Percentiles rank a stretch among this genome's conserved stretches.
These are phyloP conservation scores for Cytospora chrysosperma DNA, from an alignment of 2,329 filamentous ascomycete species.

Conservation along the genomic window DNA sequence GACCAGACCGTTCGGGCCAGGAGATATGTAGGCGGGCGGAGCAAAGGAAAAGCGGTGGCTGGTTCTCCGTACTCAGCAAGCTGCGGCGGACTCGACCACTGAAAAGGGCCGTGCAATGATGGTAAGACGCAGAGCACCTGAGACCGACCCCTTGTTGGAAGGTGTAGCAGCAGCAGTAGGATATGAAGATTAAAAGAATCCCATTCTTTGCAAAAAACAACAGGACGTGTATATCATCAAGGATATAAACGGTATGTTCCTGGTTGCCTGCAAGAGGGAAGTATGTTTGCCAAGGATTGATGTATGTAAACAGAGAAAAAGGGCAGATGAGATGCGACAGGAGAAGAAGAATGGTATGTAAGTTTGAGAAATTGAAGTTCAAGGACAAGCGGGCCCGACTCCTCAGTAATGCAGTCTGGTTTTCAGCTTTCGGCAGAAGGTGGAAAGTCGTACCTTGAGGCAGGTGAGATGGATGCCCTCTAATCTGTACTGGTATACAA, in stretches of 20 bases:
- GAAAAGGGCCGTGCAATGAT: background rate
- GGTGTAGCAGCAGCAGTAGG: conserved; percentile 1
- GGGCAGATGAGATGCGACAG: background rate
- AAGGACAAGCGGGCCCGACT: background rate
- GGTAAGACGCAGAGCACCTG: background rate
- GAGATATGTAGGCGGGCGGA: conserved; percentile 14
- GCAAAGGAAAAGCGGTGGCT: conserved; percentile 22
- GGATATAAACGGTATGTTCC: conserved; percentile 9
- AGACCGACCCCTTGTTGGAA: background rate
- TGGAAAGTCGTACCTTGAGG: background rate
- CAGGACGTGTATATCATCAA: conserved; percentile 12
- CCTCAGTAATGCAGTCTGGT: background rate
- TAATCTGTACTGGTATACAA: background rate
- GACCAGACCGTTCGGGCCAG: conserved; percentile 12
- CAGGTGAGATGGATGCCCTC: background rate
- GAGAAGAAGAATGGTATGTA: background rate
- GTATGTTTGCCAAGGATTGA: background rate
- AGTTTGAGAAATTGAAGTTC: background rate
- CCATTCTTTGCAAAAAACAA: conserved; percentile 7
- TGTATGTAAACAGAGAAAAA: background rate
- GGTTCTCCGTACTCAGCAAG: conserved; percentile 5
- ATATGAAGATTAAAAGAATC: conserved; percentile 8
- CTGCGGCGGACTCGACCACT: conserved; percentile 10
- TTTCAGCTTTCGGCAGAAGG: background rate
- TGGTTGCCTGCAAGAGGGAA: conserved; percentile 3